Evolutionary conservation across 2,329 filamentous ascomycete genomes (phyloP), one percentile per base, ranked within the genome.

Genomic region (Paraphoma sp.): DNA sequence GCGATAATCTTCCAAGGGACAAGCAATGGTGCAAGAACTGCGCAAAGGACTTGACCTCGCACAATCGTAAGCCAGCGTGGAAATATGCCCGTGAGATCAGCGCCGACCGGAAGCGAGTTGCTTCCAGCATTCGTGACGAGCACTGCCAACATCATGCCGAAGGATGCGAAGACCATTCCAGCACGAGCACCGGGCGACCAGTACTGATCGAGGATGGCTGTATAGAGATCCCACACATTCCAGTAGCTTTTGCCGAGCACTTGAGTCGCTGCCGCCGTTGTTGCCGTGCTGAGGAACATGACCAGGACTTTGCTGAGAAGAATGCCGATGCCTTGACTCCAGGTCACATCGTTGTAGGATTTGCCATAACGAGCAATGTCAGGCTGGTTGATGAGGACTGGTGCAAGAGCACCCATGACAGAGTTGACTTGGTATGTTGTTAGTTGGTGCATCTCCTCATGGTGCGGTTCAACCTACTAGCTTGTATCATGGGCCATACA

Each of bases 1-100:
- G 56, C 49, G 31, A 71, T 57, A n/a, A 72, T 72, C 16, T 65
- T 71, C 71, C 70, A 74, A 0, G 65, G 67, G 14, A 51, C 56
- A 48, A 60, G 53, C 30, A 54, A 54, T 45, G 51, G 68, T 17
- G 57, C 65, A 11, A 65, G 51, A 3, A 69, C 10, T 8, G 63
- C 53, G 33, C 53, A 36, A 58, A 72, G 48, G 4, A 70, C 56
- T 6, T 64, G 59, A 1, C 65, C 70, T 6, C 70, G 60, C 1
- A 68, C 56, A 12, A 74, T 65, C 9, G 68, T 73, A 52, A 71
- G 45, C 53, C 61, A 70, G 41, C 63, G 64, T 12, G 68, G 68
- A 28, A 58, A 64, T 2, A 71, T 59, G n/a, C 58, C 61, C 10
- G 60, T 65, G 9, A 69, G 51, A 47, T 71, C 68, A 29, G 69